Conservation (phyloP, 441 rosid species). For the Pelargonium citronellum region DNA sequence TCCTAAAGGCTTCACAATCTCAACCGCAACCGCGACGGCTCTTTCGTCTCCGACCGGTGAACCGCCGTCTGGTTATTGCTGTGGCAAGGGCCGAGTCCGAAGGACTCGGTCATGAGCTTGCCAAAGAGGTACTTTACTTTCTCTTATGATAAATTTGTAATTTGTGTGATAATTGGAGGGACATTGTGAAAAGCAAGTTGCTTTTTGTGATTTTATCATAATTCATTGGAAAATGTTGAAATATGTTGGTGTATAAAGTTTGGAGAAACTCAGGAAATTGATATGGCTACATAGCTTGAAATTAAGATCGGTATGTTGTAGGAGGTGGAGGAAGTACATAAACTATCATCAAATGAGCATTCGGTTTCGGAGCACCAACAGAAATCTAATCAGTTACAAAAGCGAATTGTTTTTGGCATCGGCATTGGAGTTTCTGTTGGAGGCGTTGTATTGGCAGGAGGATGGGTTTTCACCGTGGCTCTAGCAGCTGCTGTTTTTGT, state of each 20-base stretch:
- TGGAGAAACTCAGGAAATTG: too few relatives aligned
- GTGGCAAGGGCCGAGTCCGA: slow-evolving; percentile 44
- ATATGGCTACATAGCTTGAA: too few relatives aligned
- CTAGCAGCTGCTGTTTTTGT: slow-evolving; percentile 63
- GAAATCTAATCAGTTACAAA: slow-evolving; percentile 55
- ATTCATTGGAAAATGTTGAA: background rate
- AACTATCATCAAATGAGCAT: slow-evolving; percentile 34
- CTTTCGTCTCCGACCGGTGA: slow-evolving; percentile 24
- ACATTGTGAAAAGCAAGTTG: background rate
- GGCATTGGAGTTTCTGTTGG: slow-evolving; percentile 71
- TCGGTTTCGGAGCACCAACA: slow-evolving; percentile 33
- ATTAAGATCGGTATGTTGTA: slow-evolving; percentile 29
- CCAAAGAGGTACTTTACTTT: slow-evolving; percentile 32
- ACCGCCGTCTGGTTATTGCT: slow-evolving; percentile 41
- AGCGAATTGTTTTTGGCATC: slow-evolving; percentile 68
- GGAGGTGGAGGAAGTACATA: slow-evolving; percentile 42
- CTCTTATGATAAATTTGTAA: background rate
- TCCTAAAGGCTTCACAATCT: too few relatives aligned
- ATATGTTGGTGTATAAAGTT: background rate
- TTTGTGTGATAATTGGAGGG: background rate
- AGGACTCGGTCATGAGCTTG: slow-evolving; percentile 35
- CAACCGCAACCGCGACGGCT: slow-evolving; percentile 21
- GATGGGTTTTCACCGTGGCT: slow-evolving; percentile 65
- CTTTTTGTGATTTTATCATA: background rate
- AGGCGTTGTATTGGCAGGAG: slow-evolving; percentile 75